Conservation (phyloP, 106 monocot genomes). For the Gastrodia elata region DNA sequence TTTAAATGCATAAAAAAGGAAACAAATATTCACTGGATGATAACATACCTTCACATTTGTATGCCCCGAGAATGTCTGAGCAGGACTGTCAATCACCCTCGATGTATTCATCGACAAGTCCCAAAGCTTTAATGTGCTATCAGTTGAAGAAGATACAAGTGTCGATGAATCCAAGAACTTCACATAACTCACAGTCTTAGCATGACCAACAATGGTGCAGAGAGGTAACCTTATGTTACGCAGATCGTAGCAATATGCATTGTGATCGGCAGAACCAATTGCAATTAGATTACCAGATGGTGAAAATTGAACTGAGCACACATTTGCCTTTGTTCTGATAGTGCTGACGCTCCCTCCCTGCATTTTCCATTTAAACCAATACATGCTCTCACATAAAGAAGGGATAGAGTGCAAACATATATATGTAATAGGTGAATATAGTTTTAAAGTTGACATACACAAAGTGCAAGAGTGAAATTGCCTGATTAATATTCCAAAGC, state of each 20-base stretch:
- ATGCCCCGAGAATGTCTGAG: slow-evolving; percentile 84
- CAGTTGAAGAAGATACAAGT: slow-evolving; percentile 79
- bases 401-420: background rate
- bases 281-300: slow-evolving; percentile 58
- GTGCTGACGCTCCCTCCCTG: slow-evolving; percentile 76
- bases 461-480: slow-evolving; percentile 82
- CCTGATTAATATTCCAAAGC: slow-evolving; percentile 99
- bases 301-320: slow-evolving; percentile 88
- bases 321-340: slow-evolving; percentile 86
- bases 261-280: slow-evolving; percentile 88
- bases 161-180: slow-evolving; percentile 72
- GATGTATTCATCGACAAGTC: slow-evolving; percentile 45
- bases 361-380: slow-evolving; percentile 11
- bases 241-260: slow-evolving; percentile 76
- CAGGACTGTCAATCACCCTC: slow-evolving; percentile 38
- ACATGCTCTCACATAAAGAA: background rate
- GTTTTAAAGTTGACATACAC: slow-evolving; percentile 76
- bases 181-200: slow-evolving; percentile 92
- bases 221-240: slow-evolving; percentile 49
- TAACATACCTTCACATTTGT: slow-evolving; percentile 71
- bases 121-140: slow-evolving; percentile 86
- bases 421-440: slow-evolving; percentile 19
- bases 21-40: background rate
- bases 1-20: background rate
- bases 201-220: slow-evolving; percentile 57